phyloP scores from a whole-genome alignment of 768 basidiomycete species.

The Pleurotus giganteus region DNA sequence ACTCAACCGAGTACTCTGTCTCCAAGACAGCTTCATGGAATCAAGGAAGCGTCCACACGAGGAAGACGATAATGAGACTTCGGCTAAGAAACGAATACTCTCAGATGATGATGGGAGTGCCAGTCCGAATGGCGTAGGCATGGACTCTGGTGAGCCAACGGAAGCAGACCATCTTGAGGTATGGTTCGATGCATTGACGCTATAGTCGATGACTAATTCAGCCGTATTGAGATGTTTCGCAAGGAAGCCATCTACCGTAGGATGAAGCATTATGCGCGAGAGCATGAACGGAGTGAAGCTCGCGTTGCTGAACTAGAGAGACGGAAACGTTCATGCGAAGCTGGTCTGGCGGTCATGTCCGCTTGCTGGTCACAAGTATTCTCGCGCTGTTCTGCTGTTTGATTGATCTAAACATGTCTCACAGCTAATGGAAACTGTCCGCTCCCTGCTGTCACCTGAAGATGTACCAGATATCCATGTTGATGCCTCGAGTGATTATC shows the following conservation, averaged over 20 bases:
- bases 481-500: conserved; percentile 37
- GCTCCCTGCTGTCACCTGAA: conserved; percentile 53
- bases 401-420: conserved; percentile 9
- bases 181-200: conserved; percentile 19
- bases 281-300: conserved; percentile 62
- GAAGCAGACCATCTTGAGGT: conserved; percentile 68
- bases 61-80: conserved; percentile 42
- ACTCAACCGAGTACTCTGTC: neutral
- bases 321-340: conserved; percentile 64
- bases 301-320: conserved; percentile 65
- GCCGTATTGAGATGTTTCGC: conserved; percentile 60
- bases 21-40: conserved; percentile 35
- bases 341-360: conserved; percentile 68
- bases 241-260: conserved; percentile 85
- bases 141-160: conserved; percentile 45
- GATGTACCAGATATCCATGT: conserved; percentile 41
- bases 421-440: conserved; percentile 68
- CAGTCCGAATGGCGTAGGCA: conserved; percentile 46
- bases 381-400: conserved; percentile 7
- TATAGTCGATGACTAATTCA: conserved; percentile 12
- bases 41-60: conserved; percentile 63
- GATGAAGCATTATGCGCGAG: conserved; percentile 80
- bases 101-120: conserved; percentile 51
- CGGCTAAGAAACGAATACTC: conserved; percentile 55
- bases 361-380: conserved; percentile 79